Evolutionary conservation across 129 eudicot species (phyloP).

Genomic region (Lactuca sativa): DNA sequence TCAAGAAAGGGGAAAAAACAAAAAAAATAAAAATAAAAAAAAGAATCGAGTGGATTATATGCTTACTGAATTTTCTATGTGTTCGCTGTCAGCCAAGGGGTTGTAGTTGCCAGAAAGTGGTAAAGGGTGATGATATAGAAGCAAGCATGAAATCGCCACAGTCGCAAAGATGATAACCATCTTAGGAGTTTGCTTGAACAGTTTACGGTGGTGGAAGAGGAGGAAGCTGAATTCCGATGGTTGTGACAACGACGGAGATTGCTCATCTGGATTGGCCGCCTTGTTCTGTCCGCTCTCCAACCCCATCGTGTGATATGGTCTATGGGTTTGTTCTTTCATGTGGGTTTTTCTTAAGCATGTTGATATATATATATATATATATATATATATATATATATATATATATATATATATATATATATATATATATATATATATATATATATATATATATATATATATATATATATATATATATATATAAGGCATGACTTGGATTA

Average conservation of each 20-base stretch:
- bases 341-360: slow-evolving; percentile 6
- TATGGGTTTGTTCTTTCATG: slow-evolving; percentile 18
- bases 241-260: not conserved
- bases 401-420: too few species aligned
- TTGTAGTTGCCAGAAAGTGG: slow-evolving; percentile 23
- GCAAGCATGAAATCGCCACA: slow-evolving; percentile 21
- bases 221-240: slow-evolving; percentile 1
- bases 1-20: not conserved
- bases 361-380: slow-evolving; percentile 4
- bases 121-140: slow-evolving; percentile 19
- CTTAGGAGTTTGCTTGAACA: slow-evolving; percentile 27
- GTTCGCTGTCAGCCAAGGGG: not conserved
- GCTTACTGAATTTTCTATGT: slow-evolving; percentile 24
- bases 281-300: slow-evolving; percentile 20
- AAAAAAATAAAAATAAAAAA: slow-evolving; percentile 2
- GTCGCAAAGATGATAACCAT: slow-evolving; percentile 34
- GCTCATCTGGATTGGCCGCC: not conserved
- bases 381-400: not conserved
- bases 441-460: too few species aligned
- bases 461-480: too few species aligned
- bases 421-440: too few species aligned
- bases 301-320: slow-evolving; percentile 23
- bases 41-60: not conserved
- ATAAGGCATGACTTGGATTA: too few species aligned
- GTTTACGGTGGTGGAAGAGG: slow-evolving; percentile 6